These are phyloP conservation scores for Pyrenula massariospora DNA, from an alignment of 495 filamentous ascomycete species.

Conservation along the genomic window DNA sequence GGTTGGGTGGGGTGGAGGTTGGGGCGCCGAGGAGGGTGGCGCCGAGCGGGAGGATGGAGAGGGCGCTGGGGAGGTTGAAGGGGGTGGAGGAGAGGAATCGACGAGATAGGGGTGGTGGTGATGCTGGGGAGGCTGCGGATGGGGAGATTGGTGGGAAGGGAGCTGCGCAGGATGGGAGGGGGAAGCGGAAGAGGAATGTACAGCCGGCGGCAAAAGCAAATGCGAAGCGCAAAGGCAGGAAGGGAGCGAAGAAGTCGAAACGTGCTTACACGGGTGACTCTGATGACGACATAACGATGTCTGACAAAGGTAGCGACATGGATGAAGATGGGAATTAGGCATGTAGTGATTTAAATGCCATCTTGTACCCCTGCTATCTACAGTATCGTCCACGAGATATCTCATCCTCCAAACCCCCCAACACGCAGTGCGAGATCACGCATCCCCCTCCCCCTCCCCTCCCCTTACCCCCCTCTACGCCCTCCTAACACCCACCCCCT, in stretches of 20 bases:
- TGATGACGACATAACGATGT: background rate
- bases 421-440: too few relatives aligned
- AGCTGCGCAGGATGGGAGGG: background rate
- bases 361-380: too few relatives aligned
- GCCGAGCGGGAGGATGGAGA: slow-evolving; percentile 69
- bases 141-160: background rate
- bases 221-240: background rate
- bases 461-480: too few relatives aligned
- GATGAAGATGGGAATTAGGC: background rate
- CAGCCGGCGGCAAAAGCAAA: too few relatives aligned
- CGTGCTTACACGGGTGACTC: too few relatives aligned
- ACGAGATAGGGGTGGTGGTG: too few relatives aligned
- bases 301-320: background rate
- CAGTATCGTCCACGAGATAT: too few relatives aligned
- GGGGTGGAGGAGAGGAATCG: slow-evolving; percentile 35
- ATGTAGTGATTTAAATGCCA: background rate
- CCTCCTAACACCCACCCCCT: too few relatives aligned
- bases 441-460: too few relatives aligned
- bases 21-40: slow-evolving; percentile 52
- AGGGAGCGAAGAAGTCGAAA: background rate
- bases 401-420: too few relatives aligned
- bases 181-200: background rate
- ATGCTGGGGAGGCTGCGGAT: too few relatives aligned
- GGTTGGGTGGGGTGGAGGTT: slow-evolving; percentile 47
- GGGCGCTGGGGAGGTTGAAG: slow-evolving; percentile 60